Conservation (phyloP, 768 basidiomycete genomes). For the Sarcomyxa edulis region DNA sequence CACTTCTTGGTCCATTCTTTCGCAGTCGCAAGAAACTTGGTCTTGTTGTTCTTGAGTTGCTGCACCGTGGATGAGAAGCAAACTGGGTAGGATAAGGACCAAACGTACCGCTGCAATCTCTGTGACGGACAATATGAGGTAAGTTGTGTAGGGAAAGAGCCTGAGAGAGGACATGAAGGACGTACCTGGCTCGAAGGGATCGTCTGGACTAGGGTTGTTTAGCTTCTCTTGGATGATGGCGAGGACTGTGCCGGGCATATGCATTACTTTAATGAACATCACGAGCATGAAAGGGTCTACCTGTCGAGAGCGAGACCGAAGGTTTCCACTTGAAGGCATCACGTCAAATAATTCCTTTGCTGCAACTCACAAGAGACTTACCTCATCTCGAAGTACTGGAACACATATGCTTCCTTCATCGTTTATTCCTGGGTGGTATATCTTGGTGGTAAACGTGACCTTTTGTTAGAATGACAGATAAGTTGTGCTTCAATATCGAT, state of each 20-base stretch:
- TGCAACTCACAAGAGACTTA: conserved; percentile 23
- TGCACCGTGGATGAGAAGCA: conserved; percentile 22
- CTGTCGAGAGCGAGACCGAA: conserved; percentile 64
- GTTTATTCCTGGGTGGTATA: conserved; percentile 89
- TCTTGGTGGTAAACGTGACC: conserved; percentile 83
- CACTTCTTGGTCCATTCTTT: conserved; percentile 85
- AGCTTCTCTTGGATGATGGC: conserved; percentile 77
- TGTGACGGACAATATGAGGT: no score
- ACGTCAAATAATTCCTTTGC: neutral
- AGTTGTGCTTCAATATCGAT: neutral
- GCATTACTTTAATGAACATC: neutral
- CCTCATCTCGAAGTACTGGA: conserved; percentile 80
- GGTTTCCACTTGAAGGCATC: conserved; percentile 70
- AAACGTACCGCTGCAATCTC: conserved; percentile 73
- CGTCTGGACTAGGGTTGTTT: conserved; percentile 84
- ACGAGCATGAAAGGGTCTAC: conserved; percentile 33
- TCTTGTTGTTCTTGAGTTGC: conserved; percentile 73
- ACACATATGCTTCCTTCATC: conserved; percentile 86
- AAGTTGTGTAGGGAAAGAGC: no score
- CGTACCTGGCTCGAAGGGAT: conserved; percentile 85
- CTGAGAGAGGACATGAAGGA: no score
- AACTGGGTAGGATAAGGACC: conserved; percentile 3
- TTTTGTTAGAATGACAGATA: conserved; percentile 23
- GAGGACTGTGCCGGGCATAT: conserved; percentile 46
- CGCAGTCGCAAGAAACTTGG: conserved; percentile 71